Percentiles rank a stretch among this genome's conserved stretches.
Evolutionary conservation across 768 basidiomycete genomes (phyloP).

Genomic region (Xerocomellus chrysenteron): DNA sequence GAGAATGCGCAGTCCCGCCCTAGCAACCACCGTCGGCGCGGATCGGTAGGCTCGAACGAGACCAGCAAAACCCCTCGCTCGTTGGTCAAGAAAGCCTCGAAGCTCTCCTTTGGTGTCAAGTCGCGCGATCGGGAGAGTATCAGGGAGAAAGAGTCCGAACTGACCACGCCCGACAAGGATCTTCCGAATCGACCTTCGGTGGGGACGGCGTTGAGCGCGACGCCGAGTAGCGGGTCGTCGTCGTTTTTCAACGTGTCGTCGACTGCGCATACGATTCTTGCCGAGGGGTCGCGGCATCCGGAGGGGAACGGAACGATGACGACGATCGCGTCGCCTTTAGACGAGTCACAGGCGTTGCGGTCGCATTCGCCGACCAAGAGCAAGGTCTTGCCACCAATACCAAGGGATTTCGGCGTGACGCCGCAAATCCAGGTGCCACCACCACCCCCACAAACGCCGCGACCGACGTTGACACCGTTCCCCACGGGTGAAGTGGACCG

Average conservation of each 20-base stretch:
- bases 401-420: conserved; percentile 57
- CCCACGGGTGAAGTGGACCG: conserved; percentile 67
- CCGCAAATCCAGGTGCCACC: conserved; percentile 14
- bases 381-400: conserved; percentile 78
- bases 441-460: conserved; percentile 34
- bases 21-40: conserved; percentile 41
- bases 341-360: conserved; percentile 36
- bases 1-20: conserved; percentile 34
- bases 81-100: conserved; percentile 72
- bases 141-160: conserved; percentile 45
- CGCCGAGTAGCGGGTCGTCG: conserved; percentile 73
- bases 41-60: conserved; percentile 53
- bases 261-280: conserved; percentile 43
- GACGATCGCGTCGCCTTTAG: conserved; percentile 18
- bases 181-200: conserved; percentile 43
- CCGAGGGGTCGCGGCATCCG: conserved; percentile 33
- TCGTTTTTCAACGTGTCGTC: conserved; percentile 84
- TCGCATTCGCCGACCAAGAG: conserved; percentile 53
- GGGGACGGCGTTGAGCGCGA: conserved; percentile 55
- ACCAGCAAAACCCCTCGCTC: conserved; percentile 49
- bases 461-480: conserved; percentile 45
- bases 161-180: conserved; percentile 44
- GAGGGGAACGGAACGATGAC: conserved; percentile 27
- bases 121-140: conserved; percentile 46
- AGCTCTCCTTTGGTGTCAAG: conserved; percentile 73